phyloP scores from a whole-genome alignment of 768 basidiomycete species.

The Tylopilus rubrobrunneus region DNA sequence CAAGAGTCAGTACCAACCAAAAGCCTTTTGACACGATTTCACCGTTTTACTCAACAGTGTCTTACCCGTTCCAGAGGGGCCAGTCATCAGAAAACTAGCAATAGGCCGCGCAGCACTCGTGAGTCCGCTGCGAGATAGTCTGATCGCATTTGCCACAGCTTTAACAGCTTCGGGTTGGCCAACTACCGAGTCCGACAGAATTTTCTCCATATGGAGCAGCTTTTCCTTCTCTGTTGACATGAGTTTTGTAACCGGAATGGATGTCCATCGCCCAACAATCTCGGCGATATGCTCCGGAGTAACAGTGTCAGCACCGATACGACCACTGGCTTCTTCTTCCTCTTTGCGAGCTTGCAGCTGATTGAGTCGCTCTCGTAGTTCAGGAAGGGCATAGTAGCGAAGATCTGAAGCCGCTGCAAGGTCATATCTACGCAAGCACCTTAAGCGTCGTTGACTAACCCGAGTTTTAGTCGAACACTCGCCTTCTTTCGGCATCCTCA shows the following conservation, averaged over 20 bases:
- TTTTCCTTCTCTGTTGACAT: constrained; percentile 92
- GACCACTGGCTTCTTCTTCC: constrained; percentile 53
- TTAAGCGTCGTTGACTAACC: background rate
- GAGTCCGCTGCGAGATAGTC: constrained; percentile 92
- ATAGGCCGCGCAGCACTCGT: constrained; percentile 83
- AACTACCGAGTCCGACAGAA: constrained; percentile 71
- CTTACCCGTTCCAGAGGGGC: constrained; percentile 90
- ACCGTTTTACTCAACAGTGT: constrained; percentile 88
- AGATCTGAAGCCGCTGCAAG: constrained; percentile 81
- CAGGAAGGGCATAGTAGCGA: constrained; percentile 89
- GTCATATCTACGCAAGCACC: constrained; percentile 46
- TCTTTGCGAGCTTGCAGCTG: constrained; percentile 69
- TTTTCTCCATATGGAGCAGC: constrained; percentile 80
- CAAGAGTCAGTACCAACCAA: background rate
- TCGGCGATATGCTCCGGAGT: constrained; percentile 90
- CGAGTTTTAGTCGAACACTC: constrained; percentile 24
- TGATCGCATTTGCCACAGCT: constrained; percentile 90
- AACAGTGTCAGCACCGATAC: constrained; percentile 62
- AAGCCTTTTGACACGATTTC: constrained; percentile 26
- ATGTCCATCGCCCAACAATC: constrained; percentile 91
- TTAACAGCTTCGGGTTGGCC: constrained; percentile 91
- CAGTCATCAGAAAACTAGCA: constrained; percentile 89
- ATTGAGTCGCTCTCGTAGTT: constrained; percentile 71
- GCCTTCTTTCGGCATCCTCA: constrained; percentile 88
- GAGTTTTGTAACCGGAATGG: constrained; percentile 83